Evolutionary conservation across 768 basidiomycete genomes (phyloP).

Genomic region (Hericium rajendrae): DNA sequence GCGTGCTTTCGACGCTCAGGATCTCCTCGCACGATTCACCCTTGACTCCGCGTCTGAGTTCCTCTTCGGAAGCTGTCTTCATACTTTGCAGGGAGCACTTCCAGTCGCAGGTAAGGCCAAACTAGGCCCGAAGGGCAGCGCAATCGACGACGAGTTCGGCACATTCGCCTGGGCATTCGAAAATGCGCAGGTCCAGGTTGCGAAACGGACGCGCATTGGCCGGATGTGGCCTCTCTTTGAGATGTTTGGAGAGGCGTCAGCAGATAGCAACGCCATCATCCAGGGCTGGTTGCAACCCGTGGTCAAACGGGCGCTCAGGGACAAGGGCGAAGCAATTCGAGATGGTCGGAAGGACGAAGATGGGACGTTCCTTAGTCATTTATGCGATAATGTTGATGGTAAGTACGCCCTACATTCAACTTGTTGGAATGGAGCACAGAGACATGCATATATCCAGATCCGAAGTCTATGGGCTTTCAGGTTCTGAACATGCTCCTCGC

Average conservation of each 20-base stretch:
- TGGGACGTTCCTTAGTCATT: conserved; percentile 32
- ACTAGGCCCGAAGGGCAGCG: conserved; percentile 51
- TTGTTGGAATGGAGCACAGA: neutral
- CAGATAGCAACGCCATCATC: neutral
- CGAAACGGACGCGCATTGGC: neutral
- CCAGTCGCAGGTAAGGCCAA: conserved; percentile 32
- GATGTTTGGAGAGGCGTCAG: neutral
- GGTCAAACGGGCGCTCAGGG: neutral
- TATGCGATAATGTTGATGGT: conserved; percentile 19
- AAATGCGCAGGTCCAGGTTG: neutral
- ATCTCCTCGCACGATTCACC: conserved; percentile 36
- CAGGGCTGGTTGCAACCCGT: neutral
- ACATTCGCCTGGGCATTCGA: conserved; percentile 40
- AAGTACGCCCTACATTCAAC: neutral
- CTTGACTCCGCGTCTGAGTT: conserved; percentile 44
- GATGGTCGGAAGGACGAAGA: conserved; percentile 10
- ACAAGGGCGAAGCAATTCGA: neutral
- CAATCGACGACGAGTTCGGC: conserved; percentile 51
- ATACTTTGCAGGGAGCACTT: conserved; percentile 25
- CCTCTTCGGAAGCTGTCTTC: conserved; percentile 33
- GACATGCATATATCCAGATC: neutral
- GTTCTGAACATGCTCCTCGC: conserved; percentile 27
- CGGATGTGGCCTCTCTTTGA: neutral
- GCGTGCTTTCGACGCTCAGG: conserved; percentile 23
- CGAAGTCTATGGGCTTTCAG: conserved; percentile 9